Base-by-base conservation (phyloP, 2,329 filamentous ascomycete genomes). In the Hawksworthiomyces lignivorus region DNA sequence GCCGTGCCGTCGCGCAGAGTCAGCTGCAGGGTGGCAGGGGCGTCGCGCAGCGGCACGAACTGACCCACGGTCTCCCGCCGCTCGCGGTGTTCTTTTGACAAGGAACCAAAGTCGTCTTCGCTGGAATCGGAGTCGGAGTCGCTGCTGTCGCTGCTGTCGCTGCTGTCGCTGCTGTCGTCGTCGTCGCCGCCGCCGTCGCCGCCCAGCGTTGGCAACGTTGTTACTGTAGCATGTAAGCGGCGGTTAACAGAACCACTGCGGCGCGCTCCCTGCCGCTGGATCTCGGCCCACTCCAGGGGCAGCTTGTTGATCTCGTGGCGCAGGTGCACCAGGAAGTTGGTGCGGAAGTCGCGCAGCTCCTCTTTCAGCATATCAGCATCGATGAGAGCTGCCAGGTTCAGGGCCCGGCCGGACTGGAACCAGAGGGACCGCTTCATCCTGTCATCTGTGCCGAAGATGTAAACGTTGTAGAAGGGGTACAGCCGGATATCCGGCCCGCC, bases 261-360 rank as follows among this genome's bases (percentile, higher is more conserved):
- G n/a, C n/a, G n/a, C n/a, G n/a, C n/a, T n/a, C n/a, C n/a, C n/a
- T n/a, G n/a, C n/a, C n/a, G n/a, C n/a, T n/a, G n/a, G n/a, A n/a
- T n/a, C n/a, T n/a, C n/a, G 7, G 34, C 27, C 29, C 36, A 39
- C 17, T 20, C 15, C 22, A 41, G 30, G 33, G 39, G 26, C 33
- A 41, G 28, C 3, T 15, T 20, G 12, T 21, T 21, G 17, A 46
- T 28, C 20, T 27, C 37, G 17, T 39, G 21, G 5, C 35, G 36
- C 34, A 36, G 18, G 22, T 48, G 41, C 9, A 46, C 41, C 3
- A 44, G 26, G n/a, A 50, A 48, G 33, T 46, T 48, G 20, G 41
- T 48, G 37, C 29, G 37, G 26, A 37, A 48, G 32, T 21, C 21
- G 15, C 44, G 41, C 7, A 43, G 14, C 14, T 31, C 19, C 0